These are phyloP conservation scores for Blumeriella jaapii DNA, from an alignment of 2,329 filamentous ascomycete species.

Conservation along the genomic window DNA sequence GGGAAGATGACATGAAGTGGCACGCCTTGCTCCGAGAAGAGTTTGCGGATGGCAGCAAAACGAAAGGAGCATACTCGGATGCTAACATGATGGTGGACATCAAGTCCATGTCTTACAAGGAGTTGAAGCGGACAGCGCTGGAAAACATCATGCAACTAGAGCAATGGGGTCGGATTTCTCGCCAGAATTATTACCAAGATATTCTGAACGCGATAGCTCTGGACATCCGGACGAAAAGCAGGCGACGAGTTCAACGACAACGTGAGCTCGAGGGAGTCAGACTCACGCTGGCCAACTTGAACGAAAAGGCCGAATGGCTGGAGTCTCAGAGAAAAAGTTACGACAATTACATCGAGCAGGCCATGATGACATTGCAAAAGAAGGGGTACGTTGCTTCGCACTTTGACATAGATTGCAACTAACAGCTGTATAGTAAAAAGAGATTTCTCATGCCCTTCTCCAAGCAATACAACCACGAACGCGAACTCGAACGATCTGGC, in stretches of 20 bases:
- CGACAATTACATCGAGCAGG: conserved; percentile 98
- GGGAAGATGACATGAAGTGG: conserved; percentile 88
- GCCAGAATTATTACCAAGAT: conserved; percentile 89
- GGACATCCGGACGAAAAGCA: conserved; percentile 95
- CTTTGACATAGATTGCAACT: conserved; percentile 4
- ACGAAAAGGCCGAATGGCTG: conserved; percentile 81
- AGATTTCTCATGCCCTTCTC: conserved; percentile 92
- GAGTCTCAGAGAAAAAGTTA: conserved; percentile 95
- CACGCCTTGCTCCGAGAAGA: conserved; percentile 70
- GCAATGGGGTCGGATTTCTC: conserved; percentile 72
- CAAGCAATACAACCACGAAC: conserved; percentile 97
- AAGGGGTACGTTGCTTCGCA: conserved; percentile 53
- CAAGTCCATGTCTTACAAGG: conserved; percentile 77
- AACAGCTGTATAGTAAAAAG: conserved; percentile 52
- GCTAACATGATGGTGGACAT: conserved; percentile 76
- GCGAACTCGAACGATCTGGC: conserved; percentile 83
- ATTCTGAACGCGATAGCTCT: conserved; percentile 94
- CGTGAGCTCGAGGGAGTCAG: conserved; percentile 79
- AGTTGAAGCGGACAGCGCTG: conserved; percentile 83
- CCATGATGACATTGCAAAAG: conserved; percentile 93
- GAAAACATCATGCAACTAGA: conserved; percentile 91
- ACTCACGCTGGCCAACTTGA: conserved; percentile 61
- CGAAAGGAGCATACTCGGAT: conserved; percentile 81
- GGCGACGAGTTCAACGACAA: conserved; percentile 80
- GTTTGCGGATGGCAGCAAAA: conserved; percentile 53